Evolutionary conservation across 805 yeast species (phyloP).

Genomic region (Kodamaea kaohsiungensis): DNA sequence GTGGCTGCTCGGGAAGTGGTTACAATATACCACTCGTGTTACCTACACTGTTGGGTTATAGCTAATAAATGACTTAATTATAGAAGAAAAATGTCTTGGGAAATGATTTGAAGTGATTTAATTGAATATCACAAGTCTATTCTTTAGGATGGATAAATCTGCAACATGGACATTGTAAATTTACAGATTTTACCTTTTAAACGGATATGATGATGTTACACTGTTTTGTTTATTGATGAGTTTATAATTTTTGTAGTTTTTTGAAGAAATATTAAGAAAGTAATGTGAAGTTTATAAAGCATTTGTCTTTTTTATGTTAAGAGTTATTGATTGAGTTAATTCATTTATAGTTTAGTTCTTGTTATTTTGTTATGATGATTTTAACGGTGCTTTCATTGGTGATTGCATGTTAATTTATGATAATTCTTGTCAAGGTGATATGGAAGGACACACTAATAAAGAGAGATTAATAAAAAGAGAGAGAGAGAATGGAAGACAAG

Average conservation of each 20-base stretch:
- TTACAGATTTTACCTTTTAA: neutral
- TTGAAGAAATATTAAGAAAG: neutral
- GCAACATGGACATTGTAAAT: neutral
- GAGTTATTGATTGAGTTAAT: neutral
- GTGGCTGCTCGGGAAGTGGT: neutral
- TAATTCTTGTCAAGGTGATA: no score
- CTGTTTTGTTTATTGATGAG: neutral
- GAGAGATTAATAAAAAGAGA: no score
- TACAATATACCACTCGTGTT: neutral
- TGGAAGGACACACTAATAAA: no score
- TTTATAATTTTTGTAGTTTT: neutral
- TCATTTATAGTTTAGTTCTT: no score
- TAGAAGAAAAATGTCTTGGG: neutral
- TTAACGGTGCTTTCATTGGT: no score
- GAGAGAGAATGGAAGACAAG: no score
- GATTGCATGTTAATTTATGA: no score
- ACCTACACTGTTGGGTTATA: neutral
- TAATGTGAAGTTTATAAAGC: no score
- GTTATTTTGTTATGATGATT: no score
- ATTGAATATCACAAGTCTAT: neutral
- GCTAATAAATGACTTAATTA: neutral
- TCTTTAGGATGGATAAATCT: neutral
- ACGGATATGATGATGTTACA: no score
- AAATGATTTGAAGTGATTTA: no score
- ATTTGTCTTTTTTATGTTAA: no score